A percentile compares a stretch with the other conserved stretches of the same genome.
Conservation (phyloP, 225 moss, liverwort and hornwort species). For the Straminergon stramineum region DNA sequence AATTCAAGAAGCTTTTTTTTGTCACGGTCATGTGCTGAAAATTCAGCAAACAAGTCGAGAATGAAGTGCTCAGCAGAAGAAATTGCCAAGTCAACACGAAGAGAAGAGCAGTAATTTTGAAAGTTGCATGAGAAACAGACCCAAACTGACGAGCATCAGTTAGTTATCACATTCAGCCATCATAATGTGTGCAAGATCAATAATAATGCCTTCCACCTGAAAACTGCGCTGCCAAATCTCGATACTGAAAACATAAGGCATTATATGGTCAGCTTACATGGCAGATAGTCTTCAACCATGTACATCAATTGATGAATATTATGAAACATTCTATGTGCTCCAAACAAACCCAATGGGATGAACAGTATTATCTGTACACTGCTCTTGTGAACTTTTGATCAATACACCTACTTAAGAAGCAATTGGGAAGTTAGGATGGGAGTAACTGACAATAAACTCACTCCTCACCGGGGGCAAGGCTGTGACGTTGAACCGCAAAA, state of each 20-base stretch:
- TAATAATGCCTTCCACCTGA: background rate
- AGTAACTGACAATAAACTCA: conserved; percentile 3
- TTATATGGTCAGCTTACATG: background rate
- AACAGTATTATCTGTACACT: background rate
- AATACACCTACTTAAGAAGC: background rate
- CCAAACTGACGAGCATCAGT: background rate
- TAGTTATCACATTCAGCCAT: background rate
- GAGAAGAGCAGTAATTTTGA: background rate
- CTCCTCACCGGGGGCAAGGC: background rate
- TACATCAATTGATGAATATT: background rate
- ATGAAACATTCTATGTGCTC: background rate
- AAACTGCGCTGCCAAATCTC: background rate
- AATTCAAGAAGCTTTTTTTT: background rate
- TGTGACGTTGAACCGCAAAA: background rate
- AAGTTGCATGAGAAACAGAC: background rate
- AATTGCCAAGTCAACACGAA: background rate
- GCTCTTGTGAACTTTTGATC: background rate
- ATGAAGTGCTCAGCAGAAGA: background rate
- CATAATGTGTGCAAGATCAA: background rate
- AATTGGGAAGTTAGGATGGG: background rate
- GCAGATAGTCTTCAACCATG: conserved; percentile 1
- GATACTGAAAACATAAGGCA: background rate
- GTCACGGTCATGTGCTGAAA: background rate
- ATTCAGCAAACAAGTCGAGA: background rate
- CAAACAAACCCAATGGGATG: conserved; percentile 1